Evolutionary conservation across 179 eudicot species (phyloP).

Genomic region (Sideroxylon spinosum): DNA sequence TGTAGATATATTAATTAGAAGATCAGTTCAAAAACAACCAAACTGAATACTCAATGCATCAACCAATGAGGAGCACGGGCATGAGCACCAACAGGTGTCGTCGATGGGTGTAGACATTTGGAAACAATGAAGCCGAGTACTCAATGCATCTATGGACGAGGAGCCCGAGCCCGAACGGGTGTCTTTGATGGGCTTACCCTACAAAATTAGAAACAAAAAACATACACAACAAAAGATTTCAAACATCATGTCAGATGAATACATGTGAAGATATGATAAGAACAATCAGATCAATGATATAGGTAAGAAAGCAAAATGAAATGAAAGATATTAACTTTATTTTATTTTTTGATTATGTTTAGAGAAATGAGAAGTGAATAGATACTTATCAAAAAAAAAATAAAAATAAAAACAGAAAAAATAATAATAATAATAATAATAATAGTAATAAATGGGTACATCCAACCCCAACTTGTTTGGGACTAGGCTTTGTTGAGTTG

Average conservation of each 20-base stretch:
- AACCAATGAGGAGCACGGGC: constrained; percentile 44
- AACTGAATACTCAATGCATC: constrained; percentile 26
- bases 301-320: neutral
- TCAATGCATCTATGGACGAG: constrained; percentile 50
- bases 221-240: neutral
- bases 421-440: too few species aligned
- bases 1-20: constrained; percentile 21
- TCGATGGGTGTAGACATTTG: neutral
- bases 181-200: constrained; percentile 97
- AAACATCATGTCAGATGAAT: neutral
- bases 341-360: too few species aligned
- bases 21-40: constrained; percentile 19
- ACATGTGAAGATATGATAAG: neutral
- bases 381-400: too few species aligned
- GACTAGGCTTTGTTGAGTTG: too few species aligned
- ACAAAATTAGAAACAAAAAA: constrained; percentile 7
- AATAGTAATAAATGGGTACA: too few species aligned
- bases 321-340: too few species aligned
- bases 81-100: constrained; percentile 64
- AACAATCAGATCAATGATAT: neutral
- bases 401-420: too few species aligned
- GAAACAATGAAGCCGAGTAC: neutral
- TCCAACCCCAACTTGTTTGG: too few species aligned
- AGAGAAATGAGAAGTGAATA: too few species aligned
- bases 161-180: constrained; percentile 79